These are phyloP conservation scores for Rhytidiadelphus loreus DNA, from an alignment of 225 moss, liverwort and hornwort species.

Conservation along the genomic window DNA sequence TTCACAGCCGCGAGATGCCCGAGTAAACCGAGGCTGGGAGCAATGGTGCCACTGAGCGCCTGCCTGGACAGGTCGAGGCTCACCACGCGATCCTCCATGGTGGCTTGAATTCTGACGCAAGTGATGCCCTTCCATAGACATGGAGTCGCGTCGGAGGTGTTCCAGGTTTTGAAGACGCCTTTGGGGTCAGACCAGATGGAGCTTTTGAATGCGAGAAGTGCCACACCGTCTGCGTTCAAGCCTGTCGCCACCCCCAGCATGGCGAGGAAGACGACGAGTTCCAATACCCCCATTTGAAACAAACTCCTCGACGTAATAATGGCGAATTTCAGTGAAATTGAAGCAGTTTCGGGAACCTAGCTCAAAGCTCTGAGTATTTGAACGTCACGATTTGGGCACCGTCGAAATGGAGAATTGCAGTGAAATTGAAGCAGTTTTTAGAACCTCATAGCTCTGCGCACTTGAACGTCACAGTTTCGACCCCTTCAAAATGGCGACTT, in stretches of 20 bases:
- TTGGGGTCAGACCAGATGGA: conserved; percentile 16
- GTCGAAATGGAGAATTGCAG: background rate
- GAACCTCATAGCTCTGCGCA: background rate
- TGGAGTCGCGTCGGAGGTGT: conserved; percentile 23
- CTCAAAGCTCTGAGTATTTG: background rate
- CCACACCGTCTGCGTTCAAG: conserved; percentile 32
- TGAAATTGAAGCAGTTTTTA: background rate
- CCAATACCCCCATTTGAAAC: background rate
- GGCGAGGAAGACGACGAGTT: background rate
- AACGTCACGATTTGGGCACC: background rate
- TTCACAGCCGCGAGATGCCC: conserved; percentile 11
- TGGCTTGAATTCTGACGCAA: conserved; percentile 6
- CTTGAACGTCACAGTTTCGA: background rate
- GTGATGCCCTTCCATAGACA: conserved; percentile 46
- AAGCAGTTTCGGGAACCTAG: background rate
- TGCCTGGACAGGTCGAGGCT: background rate
- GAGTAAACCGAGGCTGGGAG: conserved; percentile 40
- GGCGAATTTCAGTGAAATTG: background rate
- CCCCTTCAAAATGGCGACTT: background rate
- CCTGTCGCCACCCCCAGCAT: background rate
- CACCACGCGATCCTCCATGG: conserved; percentile 11
- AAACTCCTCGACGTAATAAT: background rate
- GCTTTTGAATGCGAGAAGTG: conserved; percentile 37
- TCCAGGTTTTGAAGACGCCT: conserved; percentile 25
- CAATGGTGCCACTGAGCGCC: conserved; percentile 33